Evolutionary conservation across 345 rosid genomes (phyloP).

Genomic region (Cochlearia excelsa): DNA sequence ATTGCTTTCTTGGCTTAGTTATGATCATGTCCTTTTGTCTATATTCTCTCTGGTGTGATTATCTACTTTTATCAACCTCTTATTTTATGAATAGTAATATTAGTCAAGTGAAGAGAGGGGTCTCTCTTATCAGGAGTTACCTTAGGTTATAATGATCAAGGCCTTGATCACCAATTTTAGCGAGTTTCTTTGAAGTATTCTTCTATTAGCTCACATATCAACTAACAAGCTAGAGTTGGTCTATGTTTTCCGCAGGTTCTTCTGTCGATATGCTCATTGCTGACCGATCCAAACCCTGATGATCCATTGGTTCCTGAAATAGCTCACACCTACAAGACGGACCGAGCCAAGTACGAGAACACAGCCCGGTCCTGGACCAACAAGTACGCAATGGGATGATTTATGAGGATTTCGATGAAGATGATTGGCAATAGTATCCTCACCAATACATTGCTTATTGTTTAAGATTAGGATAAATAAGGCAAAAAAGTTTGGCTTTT

Average conservation of each 20-base stretch:
- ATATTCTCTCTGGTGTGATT: not conserved
- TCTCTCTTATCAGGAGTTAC: too few relatives aligned
- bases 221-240: conserved; percentile 9
- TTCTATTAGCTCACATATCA: not conserved
- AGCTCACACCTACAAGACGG: conserved; percentile 67
- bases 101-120: too few relatives aligned
- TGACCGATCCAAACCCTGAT: conserved; percentile 72
- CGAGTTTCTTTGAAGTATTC: conserved; percentile 5
- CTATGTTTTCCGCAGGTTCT: conserved; percentile 44
- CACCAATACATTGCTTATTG: conserved; percentile 19
- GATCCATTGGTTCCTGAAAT: conserved; percentile 72
- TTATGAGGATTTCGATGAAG: not conserved
- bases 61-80: not conserved
- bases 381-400: conserved; percentile 63
- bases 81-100: not conserved
- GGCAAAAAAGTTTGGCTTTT: conserved; percentile 20
- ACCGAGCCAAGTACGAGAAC: conserved; percentile 59
- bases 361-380: conserved; percentile 72
- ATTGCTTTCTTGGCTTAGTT: not conserved
- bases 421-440: not conserved
- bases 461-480: conserved; percentile 25
- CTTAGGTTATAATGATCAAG: too few relatives aligned
- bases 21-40: not conserved
- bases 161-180: not conserved
- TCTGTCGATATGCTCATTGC: conserved; percentile 64